These are phyloP conservation scores for Eucalyptus decipiens DNA, from an alignment of 345 rosid species.

Conservation along the genomic window DNA sequence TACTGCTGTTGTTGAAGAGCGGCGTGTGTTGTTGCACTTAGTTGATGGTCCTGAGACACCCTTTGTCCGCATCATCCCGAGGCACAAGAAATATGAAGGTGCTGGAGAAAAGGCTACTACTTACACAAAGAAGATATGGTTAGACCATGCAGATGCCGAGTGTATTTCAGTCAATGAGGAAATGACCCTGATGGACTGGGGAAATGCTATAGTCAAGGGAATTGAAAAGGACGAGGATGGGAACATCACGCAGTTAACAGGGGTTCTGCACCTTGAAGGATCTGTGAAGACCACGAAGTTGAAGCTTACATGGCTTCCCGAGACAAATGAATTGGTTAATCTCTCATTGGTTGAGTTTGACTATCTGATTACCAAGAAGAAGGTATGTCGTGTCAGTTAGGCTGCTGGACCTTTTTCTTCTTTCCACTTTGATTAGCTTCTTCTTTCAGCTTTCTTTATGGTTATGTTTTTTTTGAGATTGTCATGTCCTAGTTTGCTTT, in stretches of 20 bases:
- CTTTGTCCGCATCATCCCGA: constrained; percentile 65
- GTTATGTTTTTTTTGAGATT: background rate
- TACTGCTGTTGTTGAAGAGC: constrained; percentile 74
- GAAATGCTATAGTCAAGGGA: constrained; percentile 72
- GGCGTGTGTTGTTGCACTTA: constrained; percentile 45
- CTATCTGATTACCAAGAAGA: constrained; percentile 62
- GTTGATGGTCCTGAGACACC: constrained; percentile 56
- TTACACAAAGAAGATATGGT: constrained; percentile 68
- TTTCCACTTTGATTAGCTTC: background rate
- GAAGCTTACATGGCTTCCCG: constrained; percentile 90
- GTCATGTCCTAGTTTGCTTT: background rate
- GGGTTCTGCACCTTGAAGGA: constrained; percentile 73
- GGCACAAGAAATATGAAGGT: constrained; percentile 86
- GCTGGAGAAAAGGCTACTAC: constrained; percentile 92
- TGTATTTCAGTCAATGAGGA: constrained; percentile 64
- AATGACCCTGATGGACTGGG: constrained; percentile 94
- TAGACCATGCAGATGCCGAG: constrained; percentile 67
- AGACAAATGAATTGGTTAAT: constrained; percentile 40
- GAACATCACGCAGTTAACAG: constrained; percentile 35
- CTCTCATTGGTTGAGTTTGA: constrained; percentile 52
- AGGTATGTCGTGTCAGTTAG: constrained; percentile 16
- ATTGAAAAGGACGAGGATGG: constrained; percentile 52
- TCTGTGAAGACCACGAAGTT: constrained; percentile 82
- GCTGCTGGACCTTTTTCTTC: background rate
- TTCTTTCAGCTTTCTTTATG: background rate